Evolutionary conservation across 805 yeast species (phyloP).

Genomic region (Kluyveromyces dobzhanskii): DNA sequence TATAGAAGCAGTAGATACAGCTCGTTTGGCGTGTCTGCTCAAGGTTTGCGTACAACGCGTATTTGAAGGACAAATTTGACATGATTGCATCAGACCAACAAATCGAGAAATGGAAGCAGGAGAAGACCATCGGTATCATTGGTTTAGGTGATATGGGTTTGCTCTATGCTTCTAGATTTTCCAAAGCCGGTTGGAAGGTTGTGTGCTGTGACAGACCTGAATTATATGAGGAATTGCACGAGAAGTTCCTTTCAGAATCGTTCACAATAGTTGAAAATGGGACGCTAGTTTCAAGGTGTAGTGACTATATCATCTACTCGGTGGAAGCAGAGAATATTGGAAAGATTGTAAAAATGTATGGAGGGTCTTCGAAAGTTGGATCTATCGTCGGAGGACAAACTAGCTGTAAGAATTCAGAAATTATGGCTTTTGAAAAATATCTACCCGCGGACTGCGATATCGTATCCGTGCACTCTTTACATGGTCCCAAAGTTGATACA

Average conservation of each 20-base stretch:
- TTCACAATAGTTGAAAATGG: slow-evolving; percentile 69
- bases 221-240: slow-evolving; percentile 37
- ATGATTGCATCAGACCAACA: slow-evolving; percentile 12
- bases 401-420: slow-evolving; percentile 87
- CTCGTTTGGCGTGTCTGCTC: too few relatives aligned
- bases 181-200: slow-evolving; percentile 81
- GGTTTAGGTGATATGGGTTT: slow-evolving; percentile 98
- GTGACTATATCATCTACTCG: slow-evolving; percentile 81
- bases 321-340: slow-evolving; percentile 87
- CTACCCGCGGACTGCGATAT: slow-evolving; percentile 77
- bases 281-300: slow-evolving; percentile 66
- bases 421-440: slow-evolving; percentile 68
- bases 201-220: slow-evolving; percentile 84
- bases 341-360: slow-evolving; percentile 64
- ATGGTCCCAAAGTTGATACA: slow-evolving; percentile 86
- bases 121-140: slow-evolving; percentile 74
- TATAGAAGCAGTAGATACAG: too few relatives aligned
- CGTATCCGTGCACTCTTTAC: slow-evolving; percentile 82
- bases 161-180: slow-evolving; percentile 70
- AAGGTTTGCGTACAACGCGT: too few relatives aligned
- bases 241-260: slow-evolving; percentile 32
- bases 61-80: too few relatives aligned
- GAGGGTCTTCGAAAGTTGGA: slow-evolving; percentile 80
- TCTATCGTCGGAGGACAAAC: slow-evolving; percentile 98
- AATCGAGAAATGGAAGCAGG: slow-evolving; percentile 29